A percentile compares a stretch with the other conserved stretches of the same genome.
Evolutionary conservation across 768 basidiomycete species (phyloP).

Genomic region (Kwoniella shandongensis): DNA sequence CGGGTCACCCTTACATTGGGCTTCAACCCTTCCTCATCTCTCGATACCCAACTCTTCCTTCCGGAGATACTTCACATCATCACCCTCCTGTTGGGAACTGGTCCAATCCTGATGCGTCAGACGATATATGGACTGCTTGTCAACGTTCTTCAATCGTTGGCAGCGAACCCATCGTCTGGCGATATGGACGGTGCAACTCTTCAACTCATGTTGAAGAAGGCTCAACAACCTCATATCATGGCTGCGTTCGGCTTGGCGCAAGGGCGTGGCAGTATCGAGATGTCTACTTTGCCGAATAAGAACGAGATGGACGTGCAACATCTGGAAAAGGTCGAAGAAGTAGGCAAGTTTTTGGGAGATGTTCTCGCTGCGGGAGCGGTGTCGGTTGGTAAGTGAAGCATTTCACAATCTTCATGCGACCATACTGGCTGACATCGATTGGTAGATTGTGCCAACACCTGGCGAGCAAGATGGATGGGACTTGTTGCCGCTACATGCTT

Average conservation of each 20-base stretch:
- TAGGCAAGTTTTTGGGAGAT: constrained; percentile 65
- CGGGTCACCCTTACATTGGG: constrained; percentile 73
- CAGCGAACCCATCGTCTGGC: constrained; percentile 55
- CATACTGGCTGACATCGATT: neutral
- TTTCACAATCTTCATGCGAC: constrained; percentile 58
- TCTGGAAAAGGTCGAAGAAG: constrained; percentile 67
- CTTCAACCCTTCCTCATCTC: constrained; percentile 65
- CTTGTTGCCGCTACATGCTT: constrained; percentile 83
- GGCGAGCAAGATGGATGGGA: constrained; percentile 93
- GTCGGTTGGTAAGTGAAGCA: constrained; percentile 63
- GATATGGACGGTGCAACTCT: constrained; percentile 54
- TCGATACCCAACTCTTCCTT: constrained; percentile 72
- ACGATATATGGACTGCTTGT: constrained; percentile 78
- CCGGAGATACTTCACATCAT: constrained; percentile 80
- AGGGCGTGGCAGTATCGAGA: constrained; percentile 66
- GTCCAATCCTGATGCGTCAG: constrained; percentile 70
- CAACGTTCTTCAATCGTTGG: constrained; percentile 77
- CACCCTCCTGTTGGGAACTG: constrained; percentile 72
- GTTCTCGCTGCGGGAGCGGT: constrained; percentile 68
- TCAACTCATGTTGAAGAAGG: constrained; percentile 64
- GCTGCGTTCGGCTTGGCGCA: constrained; percentile 72
- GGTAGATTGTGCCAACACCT: constrained; percentile 65
- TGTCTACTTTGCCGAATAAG: constrained; percentile 13
- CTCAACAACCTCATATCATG: constrained; percentile 62
- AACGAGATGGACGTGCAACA: constrained; percentile 58